phyloP scores from a whole-genome alignment of 2,329 filamentous ascomycete species.

The Conoideocrella luteorostrata region DNA sequence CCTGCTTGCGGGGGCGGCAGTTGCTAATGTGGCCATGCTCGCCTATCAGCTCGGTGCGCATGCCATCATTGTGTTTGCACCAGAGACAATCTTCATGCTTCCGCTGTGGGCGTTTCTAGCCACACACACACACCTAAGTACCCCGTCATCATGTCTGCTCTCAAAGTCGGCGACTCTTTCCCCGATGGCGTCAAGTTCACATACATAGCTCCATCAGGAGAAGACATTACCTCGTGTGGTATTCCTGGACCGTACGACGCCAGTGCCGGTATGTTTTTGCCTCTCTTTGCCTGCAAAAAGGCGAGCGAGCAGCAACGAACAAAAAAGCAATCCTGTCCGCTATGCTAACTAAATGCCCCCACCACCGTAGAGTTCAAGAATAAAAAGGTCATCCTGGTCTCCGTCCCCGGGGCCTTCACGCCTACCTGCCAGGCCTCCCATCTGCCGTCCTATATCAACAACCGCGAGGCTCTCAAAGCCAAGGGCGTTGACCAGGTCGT shows the following conservation, averaged over 20 bases:
- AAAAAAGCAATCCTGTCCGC: neutral
- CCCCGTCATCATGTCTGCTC: slow-evolving; percentile 44
- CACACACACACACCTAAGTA: neutral
- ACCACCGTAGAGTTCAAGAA: slow-evolving; percentile 41
- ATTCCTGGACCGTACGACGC: slow-evolving; percentile 73
- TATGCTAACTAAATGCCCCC: slow-evolving; percentile 1
- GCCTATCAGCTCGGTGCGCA: slow-evolving; percentile 19
- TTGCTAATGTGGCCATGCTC: slow-evolving; percentile 19
- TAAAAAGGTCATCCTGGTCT: slow-evolving; percentile 51
- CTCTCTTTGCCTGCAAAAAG: neutral
- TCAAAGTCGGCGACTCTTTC: slow-evolving; percentile 79
- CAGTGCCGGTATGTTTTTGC: slow-evolving; percentile 51
- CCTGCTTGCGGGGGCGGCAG: slow-evolving; percentile 15
- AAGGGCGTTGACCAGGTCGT: slow-evolving; percentile 81
- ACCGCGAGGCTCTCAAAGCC: slow-evolving; percentile 61
- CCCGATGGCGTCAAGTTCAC: slow-evolving; percentile 75
- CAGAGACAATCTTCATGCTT: slow-evolving; percentile 14
- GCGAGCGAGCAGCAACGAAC: neutral
- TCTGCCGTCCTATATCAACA: slow-evolving; percentile 72
- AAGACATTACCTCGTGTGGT: slow-evolving; percentile 71
- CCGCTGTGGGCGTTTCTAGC: slow-evolving; percentile 17
- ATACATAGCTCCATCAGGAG: slow-evolving; percentile 71
- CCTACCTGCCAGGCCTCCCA: slow-evolving; percentile 79
- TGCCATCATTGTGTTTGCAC: slow-evolving; percentile 19
- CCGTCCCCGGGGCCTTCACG: slow-evolving; percentile 70